These are phyloP conservation scores for Mediolabrus comicus DNA, from an alignment of 108 stramenopile genomes.

Conservation along the genomic window DNA sequence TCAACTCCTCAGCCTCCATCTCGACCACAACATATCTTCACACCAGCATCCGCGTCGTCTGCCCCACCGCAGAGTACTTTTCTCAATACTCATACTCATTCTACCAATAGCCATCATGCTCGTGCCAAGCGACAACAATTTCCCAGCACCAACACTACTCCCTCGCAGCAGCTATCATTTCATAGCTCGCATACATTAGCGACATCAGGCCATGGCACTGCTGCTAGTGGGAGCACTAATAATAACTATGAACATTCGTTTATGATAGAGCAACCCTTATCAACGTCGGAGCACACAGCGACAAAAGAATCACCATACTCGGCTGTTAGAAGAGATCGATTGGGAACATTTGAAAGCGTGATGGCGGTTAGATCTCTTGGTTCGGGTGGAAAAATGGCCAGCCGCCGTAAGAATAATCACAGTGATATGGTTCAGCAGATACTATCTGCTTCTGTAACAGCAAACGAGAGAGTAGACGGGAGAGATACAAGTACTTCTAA, in stretches of 20 bases:
- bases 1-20: not conserved
- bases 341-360: slow-evolving; percentile 18
- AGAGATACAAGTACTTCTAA: not conserved
- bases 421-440: not conserved
- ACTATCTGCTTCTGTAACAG: not conserved
- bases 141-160: not conserved
- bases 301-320: not conserved
- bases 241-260: not conserved
- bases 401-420: not conserved
- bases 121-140: too few relatives aligned
- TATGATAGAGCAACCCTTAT: not conserved
- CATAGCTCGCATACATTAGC: not conserved
- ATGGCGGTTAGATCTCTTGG: slow-evolving; percentile 26
- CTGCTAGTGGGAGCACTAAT: not conserved
- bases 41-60: not conserved
- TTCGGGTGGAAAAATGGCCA: not conserved
- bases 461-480: not conserved
- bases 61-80: not conserved
- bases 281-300: too few relatives aligned
- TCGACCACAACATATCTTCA: not conserved
- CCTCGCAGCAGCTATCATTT: not conserved
- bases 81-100: not conserved
- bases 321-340: not conserved
- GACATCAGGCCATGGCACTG: not conserved
- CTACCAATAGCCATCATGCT: too few relatives aligned